Evolutionary conservation across 2,329 filamentous ascomycete species (phyloP).

Genomic region (Colletotrichum godetiae): DNA sequence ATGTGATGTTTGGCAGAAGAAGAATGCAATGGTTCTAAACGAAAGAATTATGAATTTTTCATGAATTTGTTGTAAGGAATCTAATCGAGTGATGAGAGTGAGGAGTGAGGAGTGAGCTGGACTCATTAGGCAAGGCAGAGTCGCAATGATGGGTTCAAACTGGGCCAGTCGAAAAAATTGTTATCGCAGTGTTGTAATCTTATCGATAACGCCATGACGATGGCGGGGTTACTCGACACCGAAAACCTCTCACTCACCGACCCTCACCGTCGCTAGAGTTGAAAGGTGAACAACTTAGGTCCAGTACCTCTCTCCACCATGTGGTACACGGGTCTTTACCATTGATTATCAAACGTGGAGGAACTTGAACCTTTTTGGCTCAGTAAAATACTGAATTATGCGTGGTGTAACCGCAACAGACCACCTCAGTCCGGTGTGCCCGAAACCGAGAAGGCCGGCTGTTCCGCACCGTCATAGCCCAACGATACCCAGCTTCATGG

Average conservation of each 20-base stretch:
- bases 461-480: not conserved
- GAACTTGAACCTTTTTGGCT: not conserved
- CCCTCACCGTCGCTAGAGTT: not conserved
- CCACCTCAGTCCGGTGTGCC: not conserved
- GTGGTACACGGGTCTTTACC: not conserved
- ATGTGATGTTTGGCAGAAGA: not conserved
- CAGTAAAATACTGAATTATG: not conserved
- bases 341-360: not conserved
- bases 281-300: not conserved
- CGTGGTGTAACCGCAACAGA: not conserved
- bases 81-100: constrained; percentile 8
- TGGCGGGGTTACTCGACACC: constrained; percentile 11
- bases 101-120: constrained; percentile 15
- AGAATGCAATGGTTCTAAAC: not conserved
- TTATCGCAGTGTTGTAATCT: constrained; percentile 27
- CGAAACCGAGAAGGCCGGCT: not conserved
- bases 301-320: not conserved
- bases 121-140: not conserved
- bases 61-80: not conserved
- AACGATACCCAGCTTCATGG: not conserved
- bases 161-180: constrained; percentile 21
- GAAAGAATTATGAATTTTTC: not conserved
- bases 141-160: constrained; percentile 13
- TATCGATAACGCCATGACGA: constrained; percentile 32
- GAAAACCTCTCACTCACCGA: not conserved